Evolutionary conservation across 1,284 basidiomycete genomes (phyloP).

Genomic region (Bjerkandera adusta): DNA sequence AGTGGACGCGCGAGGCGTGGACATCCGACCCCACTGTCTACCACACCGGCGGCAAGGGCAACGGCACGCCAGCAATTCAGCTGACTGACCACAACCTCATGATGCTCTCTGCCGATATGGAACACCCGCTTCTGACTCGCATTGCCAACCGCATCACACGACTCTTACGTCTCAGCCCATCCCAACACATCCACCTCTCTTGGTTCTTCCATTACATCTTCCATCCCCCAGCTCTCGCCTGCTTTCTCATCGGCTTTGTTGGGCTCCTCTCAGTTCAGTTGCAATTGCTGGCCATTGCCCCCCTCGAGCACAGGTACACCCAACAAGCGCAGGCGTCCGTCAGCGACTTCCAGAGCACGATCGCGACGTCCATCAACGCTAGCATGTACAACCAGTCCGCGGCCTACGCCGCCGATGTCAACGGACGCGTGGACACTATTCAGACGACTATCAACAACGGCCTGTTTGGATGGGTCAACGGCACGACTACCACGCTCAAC

Average conservation of each 20-base stretch:
- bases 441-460: conserved; percentile 82
- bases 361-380: conserved; percentile 76
- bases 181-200: conserved; percentile 61
- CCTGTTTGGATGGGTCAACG: conserved; percentile 92
- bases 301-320: conserved; percentile 64
- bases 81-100: conserved; percentile 76
- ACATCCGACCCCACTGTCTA: conserved; percentile 61
- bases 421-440: conserved; percentile 63
- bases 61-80: conserved; percentile 45
- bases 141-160: conserved; percentile 54
- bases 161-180: conserved; percentile 50
- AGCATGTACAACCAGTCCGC: conserved; percentile 80
- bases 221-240: conserved; percentile 85
- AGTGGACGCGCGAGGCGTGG: conserved; percentile 74
- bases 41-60: conserved; percentile 32
- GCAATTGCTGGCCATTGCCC: conserved; percentile 76
- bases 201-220: conserved; percentile 91
- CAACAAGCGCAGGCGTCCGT: conserved; percentile 58
- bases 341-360: conserved; percentile 65
- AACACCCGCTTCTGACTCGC: conserved; percentile 70
- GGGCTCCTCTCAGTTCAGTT: conserved; percentile 88
- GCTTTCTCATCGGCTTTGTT: conserved; percentile 87
- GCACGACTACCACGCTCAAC: conserved; percentile 88
- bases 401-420: conserved; percentile 75
- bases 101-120: conserved; percentile 61